Base-by-base conservation (phyloP, 164 flowering plant species). In the Aristolochia fimbriata region DNA sequence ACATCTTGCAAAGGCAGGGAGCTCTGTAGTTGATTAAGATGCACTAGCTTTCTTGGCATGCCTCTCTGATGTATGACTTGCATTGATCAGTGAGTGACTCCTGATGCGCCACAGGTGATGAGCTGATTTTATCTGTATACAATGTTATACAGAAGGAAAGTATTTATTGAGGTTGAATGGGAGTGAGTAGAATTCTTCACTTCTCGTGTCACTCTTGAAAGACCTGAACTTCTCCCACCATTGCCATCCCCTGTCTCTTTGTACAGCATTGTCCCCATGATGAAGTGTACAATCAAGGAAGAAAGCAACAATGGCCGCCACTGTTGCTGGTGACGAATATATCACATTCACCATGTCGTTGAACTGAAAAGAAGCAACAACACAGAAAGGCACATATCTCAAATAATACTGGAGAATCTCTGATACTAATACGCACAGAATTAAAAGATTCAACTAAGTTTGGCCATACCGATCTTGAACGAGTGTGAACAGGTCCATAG, bases 181-280 rank as follows among this genome's bases (percentile, higher is more conserved):
- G 54, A 94, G 80, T 1, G 86, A 70, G 62, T 91, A 94, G 52
- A 94, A 91, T 61, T 94, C 99, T 31, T 74, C 96, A 47, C 83
- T 90, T 53, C 96, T 79, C 0, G 77, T 55, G 55, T 94, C 99
- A 0, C 70, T 41, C n/a, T 69, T 69, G 65, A 71, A 91, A 33
- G 54, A 46, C 58, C 78, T 76, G 75, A 82, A 91, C 80, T 75
- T 88, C 25, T 55, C 86, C 99, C 96, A 91, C 96, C 97, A 94
- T 23, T 86, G 91, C 68, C 82, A 71, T 12, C 97, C 99, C 50
- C 91, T 80, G 76, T 94, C 97, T 64, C 73, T 70, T 47, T 87
- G 68, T 7, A 67, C 63, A 0, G 77, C 52, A 61, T 65, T 54
- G 61, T 90, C 79, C 15, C 71, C 66, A 13, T 64, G 71, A 9